phyloP scores from a whole-genome alignment of 495 filamentous ascomycete species.

The Pyrenula massariospora region DNA sequence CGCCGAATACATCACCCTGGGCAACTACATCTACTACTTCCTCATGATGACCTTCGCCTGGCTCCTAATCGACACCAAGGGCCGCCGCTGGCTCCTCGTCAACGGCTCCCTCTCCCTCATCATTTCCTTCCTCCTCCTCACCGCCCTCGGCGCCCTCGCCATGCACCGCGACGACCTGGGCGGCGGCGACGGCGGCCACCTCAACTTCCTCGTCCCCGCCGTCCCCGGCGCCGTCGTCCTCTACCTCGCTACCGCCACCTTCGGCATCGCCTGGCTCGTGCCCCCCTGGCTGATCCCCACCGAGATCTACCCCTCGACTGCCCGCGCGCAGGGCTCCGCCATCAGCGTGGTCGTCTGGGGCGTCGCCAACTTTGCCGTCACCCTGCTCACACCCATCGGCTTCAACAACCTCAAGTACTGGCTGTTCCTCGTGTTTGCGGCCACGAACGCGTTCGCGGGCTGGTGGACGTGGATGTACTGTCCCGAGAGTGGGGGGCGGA shows the following conservation, averaged over 20 bases:
- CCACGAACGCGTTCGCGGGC: constrained; percentile 40
- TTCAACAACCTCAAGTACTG: constrained; percentile 44
- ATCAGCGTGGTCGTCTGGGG: constrained; percentile 45
- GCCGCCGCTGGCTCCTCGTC: constrained; percentile 39
- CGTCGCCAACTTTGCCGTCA: constrained; percentile 42
- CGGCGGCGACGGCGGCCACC: no score
- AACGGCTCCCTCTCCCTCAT: constrained; percentile 30
- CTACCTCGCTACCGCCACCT: constrained; percentile 39
- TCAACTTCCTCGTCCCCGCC: constrained; percentile 23
- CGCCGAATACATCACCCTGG: constrained; percentile 38
- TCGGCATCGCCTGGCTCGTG: constrained; percentile 45
- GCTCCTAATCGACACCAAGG: constrained; percentile 37
- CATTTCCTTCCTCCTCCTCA: constrained; percentile 30
- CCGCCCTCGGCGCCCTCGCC: constrained; percentile 31
- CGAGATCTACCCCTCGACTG: constrained; percentile 42
- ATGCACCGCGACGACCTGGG: constrained; percentile 16
- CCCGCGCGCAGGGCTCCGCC: constrained; percentile 39
- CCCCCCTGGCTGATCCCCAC: constrained; percentile 48
- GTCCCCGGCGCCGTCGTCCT: constrained; percentile 33
- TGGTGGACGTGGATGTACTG: constrained; percentile 37
- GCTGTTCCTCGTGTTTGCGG: constrained; percentile 41
- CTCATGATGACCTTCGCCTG: constrained; percentile 41
- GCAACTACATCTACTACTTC: constrained; percentile 45
- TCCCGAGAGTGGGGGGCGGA: constrained; percentile 40
- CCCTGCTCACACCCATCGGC: constrained; percentile 39